Evolutionary conservation across 345 rosid genomes (phyloP).

Genomic region (Camelina sativa): DNA sequence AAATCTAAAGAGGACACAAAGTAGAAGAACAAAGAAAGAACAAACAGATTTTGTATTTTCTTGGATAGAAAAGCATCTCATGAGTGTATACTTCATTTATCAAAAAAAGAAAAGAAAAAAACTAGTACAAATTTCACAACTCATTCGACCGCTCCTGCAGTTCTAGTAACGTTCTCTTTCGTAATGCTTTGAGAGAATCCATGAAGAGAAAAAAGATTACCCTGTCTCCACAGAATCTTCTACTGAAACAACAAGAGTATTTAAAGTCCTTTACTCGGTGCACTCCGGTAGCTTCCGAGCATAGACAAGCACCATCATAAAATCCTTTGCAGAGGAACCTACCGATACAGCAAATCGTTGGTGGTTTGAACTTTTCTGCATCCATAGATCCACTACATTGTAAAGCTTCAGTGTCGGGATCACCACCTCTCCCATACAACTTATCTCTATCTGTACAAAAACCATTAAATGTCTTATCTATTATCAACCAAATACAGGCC

Average conservation of each 20-base stretch:
- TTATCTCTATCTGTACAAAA: constrained; percentile 69
- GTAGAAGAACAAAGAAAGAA: background rate
- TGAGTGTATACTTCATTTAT: background rate
- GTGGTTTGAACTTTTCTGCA: constrained; percentile 55
- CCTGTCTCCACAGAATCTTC: constrained; percentile 7
- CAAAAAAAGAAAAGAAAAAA: background rate
- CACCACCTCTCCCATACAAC: constrained; percentile 76
- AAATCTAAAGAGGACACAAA: background rate
- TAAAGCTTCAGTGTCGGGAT: constrained; percentile 60
- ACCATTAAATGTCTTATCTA: background rate
- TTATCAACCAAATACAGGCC: constrained; percentile 6
- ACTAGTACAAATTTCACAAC: constrained; percentile 2
- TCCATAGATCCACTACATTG: constrained; percentile 73
- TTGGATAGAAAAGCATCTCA: background rate
- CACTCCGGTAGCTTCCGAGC: constrained; percentile 52
- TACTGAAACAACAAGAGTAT: constrained; percentile 21
- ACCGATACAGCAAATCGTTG: constrained; percentile 54
- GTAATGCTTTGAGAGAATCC: constrained; percentile 15
- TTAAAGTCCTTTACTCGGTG: constrained; percentile 19
- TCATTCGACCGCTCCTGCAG: constrained; percentile 7
- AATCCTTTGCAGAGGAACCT: constrained; percentile 87
- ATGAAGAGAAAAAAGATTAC: background rate
- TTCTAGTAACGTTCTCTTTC: background rate
- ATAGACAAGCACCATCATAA: constrained; percentile 74
- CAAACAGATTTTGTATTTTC: background rate